Base-by-base conservation (phyloP, 169 alveolate genomes). In the Amoebophrya sp. region DNA sequence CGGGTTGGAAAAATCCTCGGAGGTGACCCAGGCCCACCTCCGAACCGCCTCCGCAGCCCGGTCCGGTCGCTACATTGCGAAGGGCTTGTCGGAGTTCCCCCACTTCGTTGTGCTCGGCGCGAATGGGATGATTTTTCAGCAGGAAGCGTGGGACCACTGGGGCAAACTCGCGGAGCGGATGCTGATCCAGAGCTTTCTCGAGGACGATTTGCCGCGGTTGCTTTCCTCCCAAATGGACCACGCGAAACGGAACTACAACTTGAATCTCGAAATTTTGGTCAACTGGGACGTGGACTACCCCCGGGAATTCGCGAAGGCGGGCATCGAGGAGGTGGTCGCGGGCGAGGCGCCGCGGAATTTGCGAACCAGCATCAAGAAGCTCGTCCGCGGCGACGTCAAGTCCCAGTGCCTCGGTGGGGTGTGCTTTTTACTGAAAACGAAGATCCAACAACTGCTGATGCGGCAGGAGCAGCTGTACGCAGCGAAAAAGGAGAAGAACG, bases 141-240 rank as follows among this genome's bases (percentile, higher is more conserved):
- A 7, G 35, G 83, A 66, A 25, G 83, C 83, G 35, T 25, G 1
- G 39, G 32, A 66, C 38, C 83, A 66, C 83, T 66, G 83, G 83
- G 83, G 83, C 32, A 66, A 66, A 25, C 83, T 66, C 83, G 83
- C 83, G 29, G 83, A 66, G 83, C 83, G 83, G 32, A 66, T 66
- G 83, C 32, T 66, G 35, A 66, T 66, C 35, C 83, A 66, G 83
- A n/a, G 32, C 38, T 66, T 66, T 25, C 83, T 12, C 12, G 83
- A 66, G 35, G 83, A 66, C 38, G 83, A 66, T 66, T n/a, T 66
- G 83, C 83, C 83, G 39, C 29, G 35, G 10, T 25, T 66, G 35
- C 83, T 66, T 2, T 25, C 12, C 35, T 66, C 83, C 35, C 83
- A 66, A 25, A 3, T 66, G 29, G 83, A 7, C 7, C 83, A 66